Evolutionary conservation across 495 filamentous ascomycete genomes (phyloP), one percentile per base, ranked within the genome.

Genomic region (Letharia lupina): DNA sequence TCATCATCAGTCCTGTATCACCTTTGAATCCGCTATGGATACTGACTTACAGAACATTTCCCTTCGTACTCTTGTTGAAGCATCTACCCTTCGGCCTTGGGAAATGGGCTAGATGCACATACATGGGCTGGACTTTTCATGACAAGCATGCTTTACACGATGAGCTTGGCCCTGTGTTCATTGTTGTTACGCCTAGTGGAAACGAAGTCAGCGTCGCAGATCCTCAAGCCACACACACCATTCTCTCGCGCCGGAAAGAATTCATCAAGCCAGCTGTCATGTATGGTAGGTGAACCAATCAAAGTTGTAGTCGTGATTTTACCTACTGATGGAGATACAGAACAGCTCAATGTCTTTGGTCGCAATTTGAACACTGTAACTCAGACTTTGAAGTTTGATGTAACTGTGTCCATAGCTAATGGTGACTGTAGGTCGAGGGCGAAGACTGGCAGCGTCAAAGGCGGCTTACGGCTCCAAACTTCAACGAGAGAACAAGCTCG

Each of bases 1-100:
- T 90, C 31, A 82, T 81, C 33, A 72, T 84, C 40, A 73, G 77
- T 20, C 85, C 87, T 2, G 79, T 82, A 68, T 23, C 62, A 64
- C 45, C 69, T 71, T 10, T 69, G 6, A 71, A 71, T 52, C 70
- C 63, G 3, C 54, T 71, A 37, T 71, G 70, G 70, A 69, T 71
- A 54, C 37, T 71, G 10, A 57, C 65, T 13, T 67, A 58, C 33
- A 62, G 57, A 58, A 12, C 40, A n/a, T 67, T 70, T 33, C 40
- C 68, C 69, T 16, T 54, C 60, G 20, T 50, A 71, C 35, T 52
- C 69, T 61, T 47, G 61, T 37, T 70, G 58, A 63, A 47, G 50
- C 42, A 69, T 41, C 61, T 76, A 31, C 69, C 67, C 7, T 60
- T 77, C 54, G 70, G 72, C 31, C 62, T 75, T 42, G 73, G 67